These are phyloP conservation scores for Pseudogymnoascus verrucosus DNA, from an alignment of 2,329 filamentous ascomycete genomes.

Conservation along the genomic window DNA sequence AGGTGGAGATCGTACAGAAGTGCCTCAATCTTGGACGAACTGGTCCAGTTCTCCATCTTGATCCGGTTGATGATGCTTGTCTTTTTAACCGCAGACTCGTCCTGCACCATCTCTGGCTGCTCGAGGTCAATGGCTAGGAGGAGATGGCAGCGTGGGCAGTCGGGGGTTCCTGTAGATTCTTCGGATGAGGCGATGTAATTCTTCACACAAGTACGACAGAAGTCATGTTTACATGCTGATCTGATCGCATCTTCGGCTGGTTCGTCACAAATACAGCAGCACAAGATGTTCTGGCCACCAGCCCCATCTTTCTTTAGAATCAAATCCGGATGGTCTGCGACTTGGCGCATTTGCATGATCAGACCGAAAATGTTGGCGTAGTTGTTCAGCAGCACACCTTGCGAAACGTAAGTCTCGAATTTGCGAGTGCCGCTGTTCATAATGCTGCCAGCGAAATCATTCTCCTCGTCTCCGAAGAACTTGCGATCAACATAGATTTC, in stretches of 20 bases:
- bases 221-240: slow-evolving; percentile 88
- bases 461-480: slow-evolving; percentile 94
- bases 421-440: slow-evolving; percentile 85
- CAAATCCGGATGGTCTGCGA: slow-evolving; percentile 91
- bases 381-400: slow-evolving; percentile 90
- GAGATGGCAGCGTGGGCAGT: slow-evolving; percentile 91
- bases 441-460: slow-evolving; percentile 90
- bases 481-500: slow-evolving; percentile 87
- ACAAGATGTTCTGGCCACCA: slow-evolving; percentile 80
- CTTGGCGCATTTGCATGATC: slow-evolving; percentile 99
- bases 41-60: slow-evolving; percentile 98
- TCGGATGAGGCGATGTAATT: slow-evolving; percentile 74
- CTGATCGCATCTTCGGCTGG: slow-evolving; percentile 90
- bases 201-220: slow-evolving; percentile 73
- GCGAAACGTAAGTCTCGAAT: slow-evolving; percentile 92
- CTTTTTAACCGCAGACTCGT: slow-evolving; percentile 81
- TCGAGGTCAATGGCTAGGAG: slow-evolving; percentile 84
- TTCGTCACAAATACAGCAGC: slow-evolving; percentile 95
- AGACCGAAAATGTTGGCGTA: slow-evolving; percentile 98
- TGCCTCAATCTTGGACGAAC: slow-evolving; percentile 95
- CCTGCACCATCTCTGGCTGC: slow-evolving; percentile 90
- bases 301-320: slow-evolving; percentile 81
- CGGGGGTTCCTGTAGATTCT: slow-evolving; percentile 48
- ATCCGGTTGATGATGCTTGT: slow-evolving; percentile 97
- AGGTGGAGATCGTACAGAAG: slow-evolving; percentile 91